Conservation (phyloP, 352 stramenopile species). For the Globisporangium rhizosaccharum region DNA sequence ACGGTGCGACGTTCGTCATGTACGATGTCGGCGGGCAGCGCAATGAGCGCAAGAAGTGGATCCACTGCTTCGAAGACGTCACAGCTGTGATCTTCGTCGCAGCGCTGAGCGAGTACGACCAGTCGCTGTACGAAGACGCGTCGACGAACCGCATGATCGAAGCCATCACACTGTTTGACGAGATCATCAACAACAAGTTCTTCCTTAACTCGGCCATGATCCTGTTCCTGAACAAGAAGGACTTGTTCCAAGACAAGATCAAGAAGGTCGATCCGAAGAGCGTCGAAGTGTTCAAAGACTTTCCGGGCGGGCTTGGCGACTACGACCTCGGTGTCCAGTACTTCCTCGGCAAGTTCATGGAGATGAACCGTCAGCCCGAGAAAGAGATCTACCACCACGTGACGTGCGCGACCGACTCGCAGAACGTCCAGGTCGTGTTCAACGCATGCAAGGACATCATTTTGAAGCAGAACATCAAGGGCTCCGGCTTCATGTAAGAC, state of each 20-base stretch:
- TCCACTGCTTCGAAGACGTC: constrained; percentile 96
- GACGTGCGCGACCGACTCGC: constrained; percentile 95
- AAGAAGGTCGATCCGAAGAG: constrained; percentile 91
- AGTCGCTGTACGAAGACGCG: constrained; percentile 92
- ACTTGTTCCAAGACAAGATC: constrained; percentile 97
- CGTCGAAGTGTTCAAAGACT: constrained; percentile 90
- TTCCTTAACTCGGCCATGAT: constrained; percentile 94
- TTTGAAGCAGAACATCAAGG: constrained; percentile 91
- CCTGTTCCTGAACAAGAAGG: constrained; percentile 97
- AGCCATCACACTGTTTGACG: constrained; percentile 92
- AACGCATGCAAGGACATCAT: constrained; percentile 96
- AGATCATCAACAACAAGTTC: constrained; percentile 94
- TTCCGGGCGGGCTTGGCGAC: constrained; percentile 72
- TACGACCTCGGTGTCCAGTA: constrained; percentile 88
- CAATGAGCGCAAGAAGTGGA: constrained; percentile 97
- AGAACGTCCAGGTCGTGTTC: constrained; percentile 96
- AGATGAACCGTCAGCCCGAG: constrained; percentile 89
- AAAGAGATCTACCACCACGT: constrained; percentile 95
- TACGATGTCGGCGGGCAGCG: constrained; percentile 95
- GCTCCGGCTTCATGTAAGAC: constrained; percentile 83
- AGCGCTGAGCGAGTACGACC: constrained; percentile 93
- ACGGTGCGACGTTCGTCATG: constrained; percentile 95
- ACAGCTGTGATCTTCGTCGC: constrained; percentile 96
- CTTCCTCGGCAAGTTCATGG: constrained; percentile 93
- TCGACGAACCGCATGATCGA: constrained; percentile 94